Conservation (phyloP, 1,284 basidiomycete species). For the Meira nashicola region DNA sequence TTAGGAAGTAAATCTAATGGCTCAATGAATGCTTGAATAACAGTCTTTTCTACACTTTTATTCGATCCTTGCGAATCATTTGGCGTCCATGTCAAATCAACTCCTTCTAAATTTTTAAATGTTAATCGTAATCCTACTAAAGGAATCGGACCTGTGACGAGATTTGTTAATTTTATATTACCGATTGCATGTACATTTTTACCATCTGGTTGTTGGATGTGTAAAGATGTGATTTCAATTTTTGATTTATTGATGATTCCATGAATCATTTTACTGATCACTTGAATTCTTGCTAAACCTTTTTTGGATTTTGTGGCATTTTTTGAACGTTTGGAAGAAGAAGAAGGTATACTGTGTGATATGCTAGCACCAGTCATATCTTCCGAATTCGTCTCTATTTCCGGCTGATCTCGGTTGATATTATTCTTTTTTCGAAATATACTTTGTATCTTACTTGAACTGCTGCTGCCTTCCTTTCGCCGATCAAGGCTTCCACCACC, state of each 20-base stretch:
- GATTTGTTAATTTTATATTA: not conserved
- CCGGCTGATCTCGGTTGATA: too few relatives aligned
- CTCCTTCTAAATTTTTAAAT: not conserved
- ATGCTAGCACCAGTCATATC: too few relatives aligned
- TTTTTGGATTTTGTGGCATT: not conserved
- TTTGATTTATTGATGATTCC: conserved; percentile 5
- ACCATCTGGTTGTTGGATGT: not conserved
- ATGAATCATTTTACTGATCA: conserved; percentile 12
- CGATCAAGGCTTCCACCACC: too few relatives aligned
- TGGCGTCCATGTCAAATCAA: not conserved
- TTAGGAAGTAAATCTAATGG: not conserved
- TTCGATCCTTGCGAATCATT: too few relatives aligned
- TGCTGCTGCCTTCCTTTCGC: too few relatives aligned
- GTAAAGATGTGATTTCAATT: conserved; percentile 7
- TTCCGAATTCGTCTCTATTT: too few relatives aligned
- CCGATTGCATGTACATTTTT: conserved; percentile 3
- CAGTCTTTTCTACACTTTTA: not conserved
- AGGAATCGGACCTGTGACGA: conserved; percentile 12
- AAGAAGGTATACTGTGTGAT: too few relatives aligned
- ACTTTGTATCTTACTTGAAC: too few relatives aligned
- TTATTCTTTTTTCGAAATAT: too few relatives aligned
- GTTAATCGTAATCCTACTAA: conserved; percentile 9
- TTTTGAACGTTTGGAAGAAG: too few relatives aligned
- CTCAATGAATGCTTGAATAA: not conserved
- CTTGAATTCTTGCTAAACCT: conserved; percentile 11